phyloP scores from a whole-genome alignment of 2,329 filamentous ascomycete genomes.

The Zymoseptoria ardabiliae region DNA sequence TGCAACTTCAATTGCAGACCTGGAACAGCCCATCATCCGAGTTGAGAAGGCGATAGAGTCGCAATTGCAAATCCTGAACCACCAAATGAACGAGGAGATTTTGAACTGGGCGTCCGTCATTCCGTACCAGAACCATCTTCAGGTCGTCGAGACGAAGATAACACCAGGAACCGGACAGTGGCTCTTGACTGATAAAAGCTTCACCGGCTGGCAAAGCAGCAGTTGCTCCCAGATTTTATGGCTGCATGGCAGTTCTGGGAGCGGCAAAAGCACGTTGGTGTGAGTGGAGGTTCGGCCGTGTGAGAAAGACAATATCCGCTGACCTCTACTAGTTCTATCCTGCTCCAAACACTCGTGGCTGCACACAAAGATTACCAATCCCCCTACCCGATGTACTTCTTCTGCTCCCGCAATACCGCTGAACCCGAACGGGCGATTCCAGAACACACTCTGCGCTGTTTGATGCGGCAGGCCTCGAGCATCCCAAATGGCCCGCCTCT shows the following conservation, averaged over 20 bases:
- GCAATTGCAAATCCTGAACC: neutral
- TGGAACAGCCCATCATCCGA: neutral
- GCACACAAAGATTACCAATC: neutral
- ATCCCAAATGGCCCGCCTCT: neutral
- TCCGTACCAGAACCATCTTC: neutral
- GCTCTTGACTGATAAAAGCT: neutral
- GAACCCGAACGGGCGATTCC: neutral
- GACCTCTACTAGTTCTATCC: too few relatives aligned
- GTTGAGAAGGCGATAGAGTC: neutral
- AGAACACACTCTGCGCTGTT: neutral
- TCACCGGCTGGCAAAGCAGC: neutral
- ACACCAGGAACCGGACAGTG: neutral
- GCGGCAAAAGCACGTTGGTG: neutral
- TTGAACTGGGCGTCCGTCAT: neutral
- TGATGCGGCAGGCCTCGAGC: neutral
- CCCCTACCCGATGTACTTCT: neutral
- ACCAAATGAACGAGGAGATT: neutral
- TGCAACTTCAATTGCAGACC: neutral
- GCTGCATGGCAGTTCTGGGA: neutral
- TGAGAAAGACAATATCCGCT: too few relatives aligned
- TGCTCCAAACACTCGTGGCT: neutral
- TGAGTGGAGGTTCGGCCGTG: too few relatives aligned
- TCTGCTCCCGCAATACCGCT: neutral
- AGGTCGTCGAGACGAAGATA: neutral
- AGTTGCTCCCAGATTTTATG: neutral